Conservation (phyloP, 192 early-diverging fungal genomes). For the Funneliformis geosporum region DNA sequence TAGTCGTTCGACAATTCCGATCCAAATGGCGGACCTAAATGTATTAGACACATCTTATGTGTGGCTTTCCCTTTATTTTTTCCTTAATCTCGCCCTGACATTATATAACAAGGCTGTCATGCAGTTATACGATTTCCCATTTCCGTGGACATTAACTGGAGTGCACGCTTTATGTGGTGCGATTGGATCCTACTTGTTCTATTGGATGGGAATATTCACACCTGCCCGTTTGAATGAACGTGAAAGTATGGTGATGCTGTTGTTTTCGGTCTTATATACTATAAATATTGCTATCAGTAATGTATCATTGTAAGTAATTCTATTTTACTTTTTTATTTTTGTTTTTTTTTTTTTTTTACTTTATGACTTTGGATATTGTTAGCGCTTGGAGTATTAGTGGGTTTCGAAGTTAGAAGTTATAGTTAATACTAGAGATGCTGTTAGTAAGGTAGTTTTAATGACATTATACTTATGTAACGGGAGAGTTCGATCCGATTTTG, state of each 20-base stretch:
- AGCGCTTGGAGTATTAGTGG: neutral
- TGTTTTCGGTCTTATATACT: constrained; percentile 86
- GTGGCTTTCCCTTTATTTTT: constrained; percentile 73
- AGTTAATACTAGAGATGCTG: no score
- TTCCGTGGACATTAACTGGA: constrained; percentile 86
- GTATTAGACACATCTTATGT: constrained; percentile 36
- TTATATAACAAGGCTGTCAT: constrained; percentile 86
- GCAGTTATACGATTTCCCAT: constrained; percentile 69
- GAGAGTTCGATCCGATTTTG: no score
- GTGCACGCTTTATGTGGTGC: constrained; percentile 76
- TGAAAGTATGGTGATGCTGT: constrained; percentile 66
- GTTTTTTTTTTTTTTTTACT: no score
- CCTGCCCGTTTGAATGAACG: constrained; percentile 54
- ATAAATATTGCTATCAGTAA: constrained; percentile 88
- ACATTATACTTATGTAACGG: no score
- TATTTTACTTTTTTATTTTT: no score
- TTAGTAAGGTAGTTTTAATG: no score
- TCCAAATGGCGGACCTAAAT: constrained; percentile 12
- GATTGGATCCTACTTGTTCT: constrained; percentile 62
- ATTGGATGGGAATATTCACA: constrained; percentile 49
- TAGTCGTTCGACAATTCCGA: constrained; percentile 5
- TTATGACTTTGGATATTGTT: neutral
- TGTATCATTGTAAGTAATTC: constrained; percentile 72
- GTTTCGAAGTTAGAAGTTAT: no score
- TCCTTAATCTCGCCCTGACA: constrained; percentile 75